Base-by-base conservation (phyloP, 345 rosid species). In the Trapa incisa region DNA sequence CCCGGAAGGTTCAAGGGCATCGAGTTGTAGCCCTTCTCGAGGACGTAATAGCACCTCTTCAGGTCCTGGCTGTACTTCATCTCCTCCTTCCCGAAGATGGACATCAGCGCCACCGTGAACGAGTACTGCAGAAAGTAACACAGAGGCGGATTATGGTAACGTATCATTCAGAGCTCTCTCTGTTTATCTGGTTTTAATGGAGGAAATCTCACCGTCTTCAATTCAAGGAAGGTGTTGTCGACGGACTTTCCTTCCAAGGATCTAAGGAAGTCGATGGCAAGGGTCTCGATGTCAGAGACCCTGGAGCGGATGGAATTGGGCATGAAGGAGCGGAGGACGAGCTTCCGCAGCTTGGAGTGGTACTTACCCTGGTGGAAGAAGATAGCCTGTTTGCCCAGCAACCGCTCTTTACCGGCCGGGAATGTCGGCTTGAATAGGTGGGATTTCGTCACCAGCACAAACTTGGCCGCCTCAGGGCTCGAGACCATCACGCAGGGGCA, bases 11-110 rank as follows among this genome's bases (percentile, higher is more conserved):
- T 87, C 7, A 94, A 72, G 16, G 96, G 97, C 97, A 94, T 87
- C n/a, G 99, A 94, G 71, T 94, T 94, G 85, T 94, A 94, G 0
- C 96, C 99, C 68, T 87, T 82, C 70, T 94, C 99, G 10, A 94
- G 91, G 77, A 87, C 76, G 86, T 90, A 88, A 80, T 94, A 94
- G 61, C 92, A 87, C 70, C 83, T 75, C 73, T 88, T 91, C 47
- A 91, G 85, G 73, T 94, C 97, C 16, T 81, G 80, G 54, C 74
- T 75, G 75, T 76, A 68, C 66, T 32, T 65, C 61, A 39, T 61
- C 29, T 76, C 81, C 36, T 80, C 68, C 58, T 73, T 61, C 10
- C 82, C 84, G 58, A 84, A 76, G 53, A 84, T 81, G 3, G 82
- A 75, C 48, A 81, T 69, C 52, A 81, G 72, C 32, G 82, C 87